Evolutionary conservation across 768 basidiomycete species (phyloP), one percentile per base, ranked within the genome.

Genomic region (Naganishia vishniacii): DNA sequence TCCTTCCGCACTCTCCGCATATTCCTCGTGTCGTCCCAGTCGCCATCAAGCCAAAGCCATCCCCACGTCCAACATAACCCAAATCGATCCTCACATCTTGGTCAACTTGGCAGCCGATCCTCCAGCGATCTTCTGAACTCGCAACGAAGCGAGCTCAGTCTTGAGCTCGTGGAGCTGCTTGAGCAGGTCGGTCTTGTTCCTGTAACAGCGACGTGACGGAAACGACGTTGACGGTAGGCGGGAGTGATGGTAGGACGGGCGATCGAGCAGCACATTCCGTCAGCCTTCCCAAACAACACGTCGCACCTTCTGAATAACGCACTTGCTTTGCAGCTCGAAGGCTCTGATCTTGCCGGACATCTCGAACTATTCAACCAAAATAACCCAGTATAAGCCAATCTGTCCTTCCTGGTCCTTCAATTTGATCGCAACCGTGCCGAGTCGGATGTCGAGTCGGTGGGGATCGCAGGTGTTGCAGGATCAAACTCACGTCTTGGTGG

Each of bases 101-200:
- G 90, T 93, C 72, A 99, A 84, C 82, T 98, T 98, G 63, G 90
- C 86, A 64, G 93, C 87, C 71, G 90, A 89, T 34, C 92, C 91
- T 75, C 92, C 92, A 67, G 91, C 89, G 75, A 94, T 90, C 85
- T 97, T 97, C 84, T 95, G 91, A 68, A 99, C 95, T 74, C 94
- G 87, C 80, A 99, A 84, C 75, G 83, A 82, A 68, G 90, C 83
- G 73, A 98, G 88, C 85, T 99, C 95, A 66, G 81, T 85, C 87
- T 92, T 97, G 81, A 99, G 84, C 80, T 98, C 95, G 58, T 79
- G 78, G 67, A 98, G 85, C 80, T 95, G 91, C 81, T 93, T 93
- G 70, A 85, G 81, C 82, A 98, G 86, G 84, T 97, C 94, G 81
- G 86, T 89, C 83, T 95, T 97, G 69, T 88, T 89, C 86, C 92